Base-by-base conservation (phyloP, 345 rosid species). In the Pugionium cornutum region DNA sequence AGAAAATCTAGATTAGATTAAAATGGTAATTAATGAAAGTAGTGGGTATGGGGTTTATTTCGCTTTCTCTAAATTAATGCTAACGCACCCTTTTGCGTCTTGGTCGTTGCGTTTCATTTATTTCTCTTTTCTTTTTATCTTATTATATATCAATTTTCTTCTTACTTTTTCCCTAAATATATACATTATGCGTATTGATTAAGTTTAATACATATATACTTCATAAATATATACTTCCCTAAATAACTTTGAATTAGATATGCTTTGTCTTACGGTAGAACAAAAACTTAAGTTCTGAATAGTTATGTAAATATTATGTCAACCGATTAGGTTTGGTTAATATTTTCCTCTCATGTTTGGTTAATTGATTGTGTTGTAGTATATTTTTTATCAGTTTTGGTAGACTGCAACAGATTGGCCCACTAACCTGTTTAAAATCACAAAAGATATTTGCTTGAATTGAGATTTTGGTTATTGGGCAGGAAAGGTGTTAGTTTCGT, bases 11-110 rank as follows among this genome's bases (percentile, higher is more conserved):
- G 51, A 40, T 60, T 29, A 51, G 66, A 60, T 69, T 39, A 9
- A 70, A 54, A 62, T 44, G 56, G 68, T 70, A 28, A 9, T 63
- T 3, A 58, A 36, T 51, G 47, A 42, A 35, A 49, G 30, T 28
- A 35, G 67, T 44, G 31, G 55, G 66, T 51, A 34, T 43, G 66
- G 62, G 62, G 11, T 66, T 73, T 53, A 73, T 43, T 60, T 73
- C 56, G 61, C 76, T 73, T 73, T 74, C 63, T 58, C 73, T 53
- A 40, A 40, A 66, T 74, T 67, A 60, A 74, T 74, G 68, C 73
- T 61, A 74, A 74, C 73, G 77, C 58, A 74, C 73, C 47, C 58
- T 67, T 58, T 74, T 26, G 37, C 36, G 27, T 58, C 18, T 60
- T 67, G 76, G 56, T 73, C 31, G 62, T 66, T 73, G 62, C 62